Base-by-base conservation (phyloP, 352 stramenopile genomes). In the Pythium aphanidermatum region DNA sequence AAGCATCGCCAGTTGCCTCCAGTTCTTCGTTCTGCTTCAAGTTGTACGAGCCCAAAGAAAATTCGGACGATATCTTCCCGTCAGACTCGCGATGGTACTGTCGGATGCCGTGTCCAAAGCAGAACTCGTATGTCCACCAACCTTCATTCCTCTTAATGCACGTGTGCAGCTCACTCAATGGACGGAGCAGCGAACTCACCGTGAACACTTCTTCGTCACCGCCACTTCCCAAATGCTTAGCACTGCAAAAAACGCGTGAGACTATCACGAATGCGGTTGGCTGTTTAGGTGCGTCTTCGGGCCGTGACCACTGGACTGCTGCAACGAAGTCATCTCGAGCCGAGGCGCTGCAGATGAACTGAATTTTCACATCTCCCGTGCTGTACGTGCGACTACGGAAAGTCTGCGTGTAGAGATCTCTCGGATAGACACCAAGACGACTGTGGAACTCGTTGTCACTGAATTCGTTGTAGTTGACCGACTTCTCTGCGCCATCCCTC, bases 71-170 rank as follows among this genome's bases (percentile, higher is more conserved):
- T 33, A 87, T 65, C 2, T 66, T 65, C 27, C 77, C 77, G 28
- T 88, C 76, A 20, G 47, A 51, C 41, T 92, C 68, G 29, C 74
- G 74, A 25, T 90, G 81, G 45, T 86, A 92, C 54, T 92, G 81
- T 24, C 77, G 71, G 20, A 89, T 59, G 24, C 66, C 65, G 5
- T 68, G 57, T 24, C 76, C 78, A 41, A 92, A 83, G 50, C 81
- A 92, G 41, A 89, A 81, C 54, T 92, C 77, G 51, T 90, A 90
- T 8, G 81, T 87, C 81, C 76, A 87, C 76, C 76, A 88, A 14
- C 80, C 77, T 63, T 92, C 81, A 28, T 80, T 90, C 16, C 77
- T 63, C 44, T 83, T 90, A 19, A 90, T 57, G 50, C 81, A 92
- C 32, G 72, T 83, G 17, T 63, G 60, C 2, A 59, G 37, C 24